These are phyloP conservation scores for Leccinum incarnatum DNA, from an alignment of 768 basidiomycete genomes.

Conservation along the genomic window DNA sequence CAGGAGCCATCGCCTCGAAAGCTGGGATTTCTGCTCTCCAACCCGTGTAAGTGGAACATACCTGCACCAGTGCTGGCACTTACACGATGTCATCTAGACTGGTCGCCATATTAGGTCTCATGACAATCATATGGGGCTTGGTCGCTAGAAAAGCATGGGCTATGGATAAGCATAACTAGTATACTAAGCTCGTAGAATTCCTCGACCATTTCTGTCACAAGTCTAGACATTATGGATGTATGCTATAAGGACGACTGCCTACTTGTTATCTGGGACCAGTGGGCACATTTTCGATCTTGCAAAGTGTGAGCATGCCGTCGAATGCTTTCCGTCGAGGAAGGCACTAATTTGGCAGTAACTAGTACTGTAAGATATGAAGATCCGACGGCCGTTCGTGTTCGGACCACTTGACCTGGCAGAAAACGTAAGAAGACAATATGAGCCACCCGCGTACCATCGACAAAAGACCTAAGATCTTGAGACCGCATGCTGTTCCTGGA, in stretches of 20 bases:
- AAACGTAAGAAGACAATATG: conserved; percentile 1
- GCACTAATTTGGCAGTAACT: too few species aligned
- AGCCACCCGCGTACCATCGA: conserved; percentile 66
- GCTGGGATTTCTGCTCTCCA: conserved; percentile 45
- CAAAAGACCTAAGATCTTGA: conserved; percentile 61
- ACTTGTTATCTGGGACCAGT: conserved; percentile 85
- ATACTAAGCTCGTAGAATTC: not conserved
- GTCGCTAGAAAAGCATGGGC: conserved; percentile 29
- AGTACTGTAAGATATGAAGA: not conserved
- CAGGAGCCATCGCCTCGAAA: conserved; percentile 41
- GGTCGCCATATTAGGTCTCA: conserved; percentile 39
- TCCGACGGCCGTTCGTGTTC: conserved; percentile 41
- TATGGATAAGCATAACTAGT: conserved; percentile 1
- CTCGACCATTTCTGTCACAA: not conserved
- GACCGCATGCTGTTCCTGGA: conserved; percentile 80
- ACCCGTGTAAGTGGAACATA: conserved; percentile 41
- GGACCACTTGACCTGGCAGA: conserved; percentile 80
- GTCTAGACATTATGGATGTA: not conserved
- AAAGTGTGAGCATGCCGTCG: conserved; percentile 90
- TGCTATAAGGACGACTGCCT: not conserved
- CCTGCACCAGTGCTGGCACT: not conserved
- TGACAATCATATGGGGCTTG: conserved; percentile 38
- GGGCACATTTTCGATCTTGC: conserved; percentile 95
- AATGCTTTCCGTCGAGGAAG: conserved; percentile 22
- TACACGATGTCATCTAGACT: conserved; percentile 6